phyloP scores from a whole-genome alignment of 2,329 filamentous ascomycete genomes.

The Cladosporium colombiae region DNA sequence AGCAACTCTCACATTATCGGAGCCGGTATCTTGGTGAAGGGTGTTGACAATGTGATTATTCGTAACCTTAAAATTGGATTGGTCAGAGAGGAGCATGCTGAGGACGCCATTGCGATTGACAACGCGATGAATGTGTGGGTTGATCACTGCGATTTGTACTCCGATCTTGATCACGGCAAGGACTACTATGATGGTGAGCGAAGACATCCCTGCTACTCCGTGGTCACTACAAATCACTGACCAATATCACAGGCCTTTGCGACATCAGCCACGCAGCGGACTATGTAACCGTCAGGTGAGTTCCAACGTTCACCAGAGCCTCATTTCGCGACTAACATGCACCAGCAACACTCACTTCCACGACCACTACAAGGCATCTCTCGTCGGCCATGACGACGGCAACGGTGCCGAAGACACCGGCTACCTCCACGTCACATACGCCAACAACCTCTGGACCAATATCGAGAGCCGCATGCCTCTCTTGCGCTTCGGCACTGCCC shows the following conservation, averaged over 20 bases:
- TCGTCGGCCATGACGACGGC: slow-evolving; percentile 62
- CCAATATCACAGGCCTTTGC: slow-evolving; percentile 52
- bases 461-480: slow-evolving; percentile 64
- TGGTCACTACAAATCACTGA: background rate
- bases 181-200: slow-evolving; percentile 65
- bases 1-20: slow-evolving; percentile 45
- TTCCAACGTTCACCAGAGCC: slow-evolving; percentile 23
- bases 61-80: slow-evolving; percentile 57
- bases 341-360: slow-evolving; percentile 47
- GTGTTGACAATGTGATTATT: slow-evolving; percentile 56
- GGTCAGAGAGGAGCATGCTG: slow-evolving; percentile 45
- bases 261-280: slow-evolving; percentile 66
- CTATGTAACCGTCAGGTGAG: slow-evolving; percentile 54
- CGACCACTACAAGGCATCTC: slow-evolving; percentile 63
- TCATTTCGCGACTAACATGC: background rate
- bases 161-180: slow-evolving; percentile 61
- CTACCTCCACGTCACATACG: slow-evolving; percentile 64
- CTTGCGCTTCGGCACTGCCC: slow-evolving; percentile 66
- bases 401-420: slow-evolving; percentile 62
- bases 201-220: background rate
- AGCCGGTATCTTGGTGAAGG: slow-evolving; percentile 51
- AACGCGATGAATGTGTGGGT: slow-evolving; percentile 59
- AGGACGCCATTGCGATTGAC: slow-evolving; percentile 56
- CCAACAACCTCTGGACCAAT: slow-evolving; percentile 67
- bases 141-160: slow-evolving; percentile 67